Percentiles rank a stretch among this genome's conserved stretches.
These are phyloP conservation scores for Arachis monticola DNA, from an alignment of 331 rosid species.

Conservation along the genomic window DNA sequence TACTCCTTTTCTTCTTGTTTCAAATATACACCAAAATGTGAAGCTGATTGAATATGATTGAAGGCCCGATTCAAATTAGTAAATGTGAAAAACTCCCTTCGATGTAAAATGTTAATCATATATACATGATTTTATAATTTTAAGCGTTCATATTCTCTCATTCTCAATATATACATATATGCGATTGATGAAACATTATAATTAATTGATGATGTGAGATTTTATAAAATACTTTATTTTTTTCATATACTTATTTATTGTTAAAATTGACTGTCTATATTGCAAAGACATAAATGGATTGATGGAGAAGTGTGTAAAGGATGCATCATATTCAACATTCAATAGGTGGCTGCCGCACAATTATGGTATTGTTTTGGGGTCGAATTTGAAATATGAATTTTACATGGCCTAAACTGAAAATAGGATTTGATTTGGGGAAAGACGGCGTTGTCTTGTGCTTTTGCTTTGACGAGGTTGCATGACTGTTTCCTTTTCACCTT, in stretches of 20 bases:
- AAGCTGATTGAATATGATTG: conserved; percentile 3
- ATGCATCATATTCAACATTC: background rate
- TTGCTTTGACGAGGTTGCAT: conserved; percentile 32
- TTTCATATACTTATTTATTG: background rate
- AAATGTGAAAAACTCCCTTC: no score
- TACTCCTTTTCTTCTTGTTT: background rate
- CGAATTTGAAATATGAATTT: background rate
- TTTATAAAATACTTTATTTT: background rate
- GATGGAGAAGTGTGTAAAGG: background rate
- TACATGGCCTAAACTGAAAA: background rate
- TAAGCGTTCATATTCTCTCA: background rate
- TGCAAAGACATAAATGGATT: background rate
- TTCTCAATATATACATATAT: background rate
- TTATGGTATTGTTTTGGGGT: background rate
- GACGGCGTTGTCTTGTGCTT: conserved; percentile 41
- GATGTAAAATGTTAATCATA: background rate
- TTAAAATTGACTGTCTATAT: background rate
- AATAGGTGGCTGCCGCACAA: background rate
- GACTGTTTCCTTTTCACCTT: conserved; percentile 25
- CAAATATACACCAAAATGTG: background rate
- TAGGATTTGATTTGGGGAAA: background rate
- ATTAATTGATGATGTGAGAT: background rate
- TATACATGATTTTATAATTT: background rate
- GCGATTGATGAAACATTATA: background rate
- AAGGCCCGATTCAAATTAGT: background rate